Conservation (phyloP, 192 early-diverging fungal genomes). For the Kappamyces sp. region DNA sequence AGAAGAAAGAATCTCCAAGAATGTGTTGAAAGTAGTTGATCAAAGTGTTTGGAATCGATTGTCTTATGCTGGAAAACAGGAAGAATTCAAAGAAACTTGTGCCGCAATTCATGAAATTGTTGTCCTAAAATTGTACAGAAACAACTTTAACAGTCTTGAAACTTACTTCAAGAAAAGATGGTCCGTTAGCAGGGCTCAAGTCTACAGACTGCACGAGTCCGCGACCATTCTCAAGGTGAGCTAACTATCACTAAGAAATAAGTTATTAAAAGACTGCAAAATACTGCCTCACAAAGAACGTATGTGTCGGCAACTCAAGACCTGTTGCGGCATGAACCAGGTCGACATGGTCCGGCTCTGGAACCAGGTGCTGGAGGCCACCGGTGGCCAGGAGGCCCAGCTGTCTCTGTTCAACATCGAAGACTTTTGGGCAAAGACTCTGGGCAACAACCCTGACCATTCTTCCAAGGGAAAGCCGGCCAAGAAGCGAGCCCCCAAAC, state of each 20-base stretch:
- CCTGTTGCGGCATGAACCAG: not conserved
- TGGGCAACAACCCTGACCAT: too few species aligned
- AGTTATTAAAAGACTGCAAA: not conserved
- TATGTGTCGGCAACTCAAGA: constrained; percentile 2
- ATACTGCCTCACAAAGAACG: constrained; percentile 10
- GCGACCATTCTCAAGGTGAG: constrained; percentile 13
- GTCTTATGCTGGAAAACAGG: constrained; percentile 2
- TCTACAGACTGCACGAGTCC: constrained; percentile 19
- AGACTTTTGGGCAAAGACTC: not conserved
- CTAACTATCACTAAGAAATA: not conserved
- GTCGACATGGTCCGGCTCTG: not conserved
- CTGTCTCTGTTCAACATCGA: constrained; percentile 8
- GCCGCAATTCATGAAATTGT: constrained; percentile 16
- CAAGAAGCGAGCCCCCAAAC: too few species aligned
- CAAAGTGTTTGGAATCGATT: not conserved
- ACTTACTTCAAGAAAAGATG: constrained; percentile 19
- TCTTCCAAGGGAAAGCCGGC: too few species aligned
- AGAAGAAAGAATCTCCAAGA: not conserved
- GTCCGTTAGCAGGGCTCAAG: constrained; percentile 13
- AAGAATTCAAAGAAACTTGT: constrained; percentile 8
- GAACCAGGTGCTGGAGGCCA: constrained; percentile 4
- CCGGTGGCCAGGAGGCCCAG: constrained; percentile 3
- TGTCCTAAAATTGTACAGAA: constrained; percentile 13
- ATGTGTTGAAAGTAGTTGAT: constrained; percentile 6
- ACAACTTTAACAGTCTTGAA: constrained; percentile 9